Percentiles rank a stretch among this genome's conserved stretches.
Evolutionary conservation across 2,329 filamentous ascomycete species (phyloP).

Genomic region (Arthroderma sp.): DNA sequence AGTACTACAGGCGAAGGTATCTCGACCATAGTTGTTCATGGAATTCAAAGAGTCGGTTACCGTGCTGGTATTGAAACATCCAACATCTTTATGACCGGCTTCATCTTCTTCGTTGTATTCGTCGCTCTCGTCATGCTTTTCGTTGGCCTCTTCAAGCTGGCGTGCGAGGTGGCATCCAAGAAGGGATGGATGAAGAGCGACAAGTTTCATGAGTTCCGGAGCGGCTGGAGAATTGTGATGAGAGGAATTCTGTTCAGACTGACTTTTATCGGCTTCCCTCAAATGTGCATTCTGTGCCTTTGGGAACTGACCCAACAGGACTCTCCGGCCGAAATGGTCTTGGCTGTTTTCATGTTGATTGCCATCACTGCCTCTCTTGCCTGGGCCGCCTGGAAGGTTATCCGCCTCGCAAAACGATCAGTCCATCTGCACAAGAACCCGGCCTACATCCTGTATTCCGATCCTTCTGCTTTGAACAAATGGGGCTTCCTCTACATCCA

Average conservation of each 20-base stretch:
- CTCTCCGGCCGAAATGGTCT: conserved; percentile 70
- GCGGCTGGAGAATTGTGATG: conserved; percentile 82
- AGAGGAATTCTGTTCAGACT: conserved; percentile 90
- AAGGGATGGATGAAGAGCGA: conserved; percentile 67
- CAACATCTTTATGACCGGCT: conserved; percentile 85
- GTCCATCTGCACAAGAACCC: conserved; percentile 89
- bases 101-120: conserved; percentile 80
- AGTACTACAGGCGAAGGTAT: conserved; percentile 40
- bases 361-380: conserved; percentile 63
- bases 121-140: conserved; percentile 59
- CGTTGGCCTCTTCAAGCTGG: conserved; percentile 66
- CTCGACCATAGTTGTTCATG: conserved; percentile 47
- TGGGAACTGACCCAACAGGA: conserved; percentile 86
- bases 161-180: conserved; percentile 64
- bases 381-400: conserved; percentile 84
- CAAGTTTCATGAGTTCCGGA: conserved; percentile 85
- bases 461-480: conserved; percentile 87
- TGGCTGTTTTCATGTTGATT: conserved; percentile 80
- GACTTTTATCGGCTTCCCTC: conserved; percentile 79
- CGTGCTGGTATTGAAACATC: conserved; percentile 70
- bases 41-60: conserved; percentile 84
- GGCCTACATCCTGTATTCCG: conserved; percentile 91
- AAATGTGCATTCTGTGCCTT: conserved; percentile 77
- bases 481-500: conserved; percentile 98
- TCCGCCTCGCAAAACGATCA: conserved; percentile 75